A percentile compares a stretch with the other conserved stretches of the same genome.
phyloP scores from a whole-genome alignment of 345 rosid genomes.

The Eucalyptus pauciflora region DNA sequence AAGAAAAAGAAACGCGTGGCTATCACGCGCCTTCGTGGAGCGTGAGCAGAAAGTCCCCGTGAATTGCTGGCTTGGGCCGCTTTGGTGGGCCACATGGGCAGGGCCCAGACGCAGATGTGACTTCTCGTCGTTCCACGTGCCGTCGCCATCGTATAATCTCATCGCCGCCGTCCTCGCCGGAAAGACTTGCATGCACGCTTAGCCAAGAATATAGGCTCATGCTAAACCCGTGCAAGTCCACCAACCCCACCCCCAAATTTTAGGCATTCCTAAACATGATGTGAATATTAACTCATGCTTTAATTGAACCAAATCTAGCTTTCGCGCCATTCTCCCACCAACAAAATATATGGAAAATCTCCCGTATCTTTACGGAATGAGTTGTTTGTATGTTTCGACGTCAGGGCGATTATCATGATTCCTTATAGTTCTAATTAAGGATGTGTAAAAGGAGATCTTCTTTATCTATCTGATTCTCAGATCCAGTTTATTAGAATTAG shows the following conservation, averaged over 20 bases:
- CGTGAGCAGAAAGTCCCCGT: neutral
- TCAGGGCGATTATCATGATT: too few relatives aligned
- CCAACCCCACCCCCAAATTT: neutral
- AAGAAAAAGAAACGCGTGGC: too few relatives aligned
- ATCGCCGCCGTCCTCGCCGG: neutral
- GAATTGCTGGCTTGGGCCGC: neutral
- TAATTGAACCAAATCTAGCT: too few relatives aligned
- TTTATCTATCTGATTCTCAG: fast-evolving
- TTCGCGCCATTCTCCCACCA: too few relatives aligned
- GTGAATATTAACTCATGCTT: neutral
- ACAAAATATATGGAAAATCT: fast-evolving
- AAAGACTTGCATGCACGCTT: neutral
- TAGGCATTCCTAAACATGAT: neutral
- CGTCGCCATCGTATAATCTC: neutral
- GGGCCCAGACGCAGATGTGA: neutral
- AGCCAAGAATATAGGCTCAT: neutral
- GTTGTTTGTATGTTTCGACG: too few relatives aligned
- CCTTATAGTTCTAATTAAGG: too few relatives aligned
- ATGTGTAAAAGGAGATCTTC: too few relatives aligned
- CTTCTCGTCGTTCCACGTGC: neutral
- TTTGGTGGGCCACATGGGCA: neutral
- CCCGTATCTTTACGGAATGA: fast-evolving
- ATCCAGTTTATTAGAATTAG: too few relatives aligned
- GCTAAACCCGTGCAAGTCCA: neutral
- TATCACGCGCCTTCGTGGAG: neutral